A percentile compares a stretch with the other conserved stretches of the same genome.
phyloP scores from a whole-genome alignment of 805 yeast species.

The Saturnispora galanensis region DNA sequence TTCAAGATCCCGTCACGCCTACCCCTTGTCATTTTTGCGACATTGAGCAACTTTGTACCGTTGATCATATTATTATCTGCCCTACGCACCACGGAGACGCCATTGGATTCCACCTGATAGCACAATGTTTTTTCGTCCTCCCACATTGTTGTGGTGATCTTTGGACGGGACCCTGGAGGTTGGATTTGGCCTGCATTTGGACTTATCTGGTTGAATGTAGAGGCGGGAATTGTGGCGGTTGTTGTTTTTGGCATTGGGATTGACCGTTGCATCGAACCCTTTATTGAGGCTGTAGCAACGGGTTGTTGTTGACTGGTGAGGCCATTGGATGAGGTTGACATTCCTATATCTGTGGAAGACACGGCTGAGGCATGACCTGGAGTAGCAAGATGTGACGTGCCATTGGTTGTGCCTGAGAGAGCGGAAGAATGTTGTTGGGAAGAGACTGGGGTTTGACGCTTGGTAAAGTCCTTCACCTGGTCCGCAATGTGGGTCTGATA shows the following conservation, averaged over 20 bases:
- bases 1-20: constrained; percentile 62
- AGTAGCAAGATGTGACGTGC: neutral
- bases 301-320: constrained; percentile 8
- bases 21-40: constrained; percentile 67
- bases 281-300: constrained; percentile 11
- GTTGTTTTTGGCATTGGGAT: neutral
- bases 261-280: neutral
- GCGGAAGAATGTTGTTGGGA: too few relatives aligned
- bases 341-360: too few relatives aligned
- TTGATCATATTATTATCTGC: constrained; percentile 68
- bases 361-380: constrained; percentile 3
- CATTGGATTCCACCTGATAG: constrained; percentile 63
- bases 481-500: constrained; percentile 4
- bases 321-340: too few relatives aligned
- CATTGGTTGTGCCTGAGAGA: too few relatives aligned
- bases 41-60: constrained; percentile 60
- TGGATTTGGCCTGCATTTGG: constrained; percentile 30
- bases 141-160: constrained; percentile 68
- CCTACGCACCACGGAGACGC: constrained; percentile 55
- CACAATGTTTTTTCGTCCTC: constrained; percentile 65
- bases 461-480: neutral
- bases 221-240: constrained; percentile 1
- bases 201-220: constrained; percentile 15
- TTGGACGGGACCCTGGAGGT: constrained; percentile 38
- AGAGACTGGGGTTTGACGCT: neutral